Base-by-base conservation (phyloP, 2,329 filamentous ascomycete genomes). In the Cytospora piceae region DNA sequence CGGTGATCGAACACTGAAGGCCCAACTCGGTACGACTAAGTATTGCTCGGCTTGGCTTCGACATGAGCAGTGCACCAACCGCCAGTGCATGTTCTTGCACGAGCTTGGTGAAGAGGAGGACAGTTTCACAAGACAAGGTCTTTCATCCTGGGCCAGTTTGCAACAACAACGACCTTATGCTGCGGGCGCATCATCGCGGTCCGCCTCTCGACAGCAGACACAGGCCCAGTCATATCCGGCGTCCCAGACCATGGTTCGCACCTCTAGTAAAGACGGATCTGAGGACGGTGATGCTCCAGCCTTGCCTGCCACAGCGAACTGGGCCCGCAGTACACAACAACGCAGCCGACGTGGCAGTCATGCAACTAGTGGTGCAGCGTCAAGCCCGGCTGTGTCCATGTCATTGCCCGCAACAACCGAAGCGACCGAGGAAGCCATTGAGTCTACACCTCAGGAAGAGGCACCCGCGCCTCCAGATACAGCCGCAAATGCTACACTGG, bases 41-140 rank as follows among this genome's bases (percentile, higher is more conserved):
- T 99, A 99, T 77, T 99, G 95, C 77, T 99, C 95, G 0, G 94
- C 95, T 4, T 99, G 96, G 82, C 83, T 99, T 22, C 91, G 96
- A 65, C 93, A 96, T 71, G 95, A 99, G 77, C 90, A 90, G 70
- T 99, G 95, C 78, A 93, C 92, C 64, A 99, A 99, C 74, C 89
- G 94, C 60, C 94, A 95, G 69, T 99, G 95, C 81, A 99, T 97
- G 87, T 99, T 99, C 77, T 80, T 99, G 59, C 95, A 99, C 74
- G 96, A 99, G 78, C 91, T 95, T 49, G 96, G 95, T n/a, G 95
- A 99, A 74, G 95, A 97, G 72, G 94, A 95, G 71, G 94, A 98
- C 74, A 97, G 93, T 78, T 98, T 97, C 75, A 96, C 93, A 11
- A 87, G 95, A 57, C 93, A 97, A 75, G 94, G 97, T 76, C 80